Percentiles rank a stretch among this genome's conserved stretches.
phyloP scores from a whole-genome alignment of 345 rosid genomes.

The Eutrema japonicum region DNA sequence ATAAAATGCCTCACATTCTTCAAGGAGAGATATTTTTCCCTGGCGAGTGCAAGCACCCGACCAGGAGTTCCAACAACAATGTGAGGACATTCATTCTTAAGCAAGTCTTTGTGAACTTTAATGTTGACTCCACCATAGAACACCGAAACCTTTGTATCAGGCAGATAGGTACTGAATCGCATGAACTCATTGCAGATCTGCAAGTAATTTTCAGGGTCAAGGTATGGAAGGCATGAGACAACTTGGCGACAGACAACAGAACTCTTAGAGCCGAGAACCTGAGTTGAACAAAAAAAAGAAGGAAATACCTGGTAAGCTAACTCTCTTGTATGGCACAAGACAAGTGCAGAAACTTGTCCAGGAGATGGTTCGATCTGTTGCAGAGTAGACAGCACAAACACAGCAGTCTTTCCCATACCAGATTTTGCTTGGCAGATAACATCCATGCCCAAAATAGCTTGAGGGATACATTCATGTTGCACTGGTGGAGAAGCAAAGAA shows the following conservation, averaged over 20 bases:
- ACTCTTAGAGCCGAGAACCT: background rate
- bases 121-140: conserved; percentile 96
- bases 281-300: background rate
- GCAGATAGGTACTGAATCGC: conserved; percentile 94
- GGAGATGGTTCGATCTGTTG: conserved; percentile 93
- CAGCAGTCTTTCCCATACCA: conserved; percentile 99
- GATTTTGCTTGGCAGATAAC: conserved; percentile 99
- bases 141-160: conserved; percentile 90
- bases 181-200: conserved; percentile 96
- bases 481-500: conserved; percentile 89
- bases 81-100: conserved; percentile 99
- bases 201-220: conserved; percentile 8
- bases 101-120: conserved; percentile 83
- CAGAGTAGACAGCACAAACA: conserved; percentile 82
- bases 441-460: conserved; percentile 98
- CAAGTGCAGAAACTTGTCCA: conserved; percentile 94
- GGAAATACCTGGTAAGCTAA: conserved; percentile 85
- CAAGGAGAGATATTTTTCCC: conserved; percentile 93
- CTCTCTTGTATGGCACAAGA: conserved; percentile 94
- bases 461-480: conserved; percentile 99
- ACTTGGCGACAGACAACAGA: background rate
- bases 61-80: conserved; percentile 99
- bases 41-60: conserved; percentile 81
- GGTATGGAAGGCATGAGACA: background rate
- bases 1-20: conserved; percentile 99